Conservation (phyloP, 2,329 filamentous ascomycete genomes). For the Escovopsis sp. region DNA sequence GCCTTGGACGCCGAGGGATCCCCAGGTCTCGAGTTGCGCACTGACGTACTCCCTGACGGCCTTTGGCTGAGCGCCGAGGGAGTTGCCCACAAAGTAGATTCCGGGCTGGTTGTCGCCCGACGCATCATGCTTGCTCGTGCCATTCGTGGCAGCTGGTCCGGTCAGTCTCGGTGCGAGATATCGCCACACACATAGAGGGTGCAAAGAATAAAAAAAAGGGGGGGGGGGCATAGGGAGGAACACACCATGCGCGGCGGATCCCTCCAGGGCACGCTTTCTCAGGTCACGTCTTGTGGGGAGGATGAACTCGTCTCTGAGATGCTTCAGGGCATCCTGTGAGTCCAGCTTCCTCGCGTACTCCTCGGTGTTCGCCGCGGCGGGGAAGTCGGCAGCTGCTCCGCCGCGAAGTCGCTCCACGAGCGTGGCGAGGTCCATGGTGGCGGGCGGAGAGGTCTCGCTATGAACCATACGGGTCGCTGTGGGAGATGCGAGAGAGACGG, state of each 20-base stretch:
- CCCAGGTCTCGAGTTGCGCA: constrained; percentile 70
- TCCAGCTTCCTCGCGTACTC: constrained; percentile 41
- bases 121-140: background rate
- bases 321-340: constrained; percentile 41
- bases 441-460: background rate
- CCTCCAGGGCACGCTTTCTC: constrained; percentile 44
- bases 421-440: constrained; percentile 25
- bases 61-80: constrained; percentile 69
- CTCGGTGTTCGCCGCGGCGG: constrained; percentile 29
- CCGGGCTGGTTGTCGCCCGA: constrained; percentile 19
- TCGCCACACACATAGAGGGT: too few relatives aligned
- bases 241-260: too few relatives aligned
- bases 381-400: constrained; percentile 29
- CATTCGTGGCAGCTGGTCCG: background rate
- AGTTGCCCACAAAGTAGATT: constrained; percentile 84
- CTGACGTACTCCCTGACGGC: constrained; percentile 50
- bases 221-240: constrained; percentile 22
- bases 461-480: too few relatives aligned
- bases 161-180: too few relatives aligned
- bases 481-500: background rate
- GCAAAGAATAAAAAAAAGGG: too few relatives aligned
- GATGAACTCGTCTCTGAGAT: constrained; percentile 56
- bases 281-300: constrained; percentile 63
- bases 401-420: constrained; percentile 25
- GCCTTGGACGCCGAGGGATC: constrained; percentile 67